These are phyloP conservation scores for Sequoiadendron giganteum DNA, from an alignment of 75 land plant genomes.

Conservation along the genomic window DNA sequence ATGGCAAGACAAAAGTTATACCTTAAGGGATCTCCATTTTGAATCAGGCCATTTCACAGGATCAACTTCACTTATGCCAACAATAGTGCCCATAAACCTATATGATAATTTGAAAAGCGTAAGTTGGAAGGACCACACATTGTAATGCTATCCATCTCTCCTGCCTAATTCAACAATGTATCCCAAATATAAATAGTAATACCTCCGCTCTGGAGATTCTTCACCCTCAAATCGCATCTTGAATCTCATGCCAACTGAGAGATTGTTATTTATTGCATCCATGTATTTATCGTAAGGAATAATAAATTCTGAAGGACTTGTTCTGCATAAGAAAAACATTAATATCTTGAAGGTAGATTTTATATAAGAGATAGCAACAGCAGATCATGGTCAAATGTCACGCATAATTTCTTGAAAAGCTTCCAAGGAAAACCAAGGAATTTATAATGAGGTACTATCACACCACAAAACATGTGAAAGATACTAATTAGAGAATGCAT, in stretches of 20 bases:
- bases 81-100: conserved; percentile 70
- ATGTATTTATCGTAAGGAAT: conserved; percentile 57
- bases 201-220: conserved; percentile 72
- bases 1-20: conserved; percentile 6
- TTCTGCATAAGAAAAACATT: conserved; percentile 40
- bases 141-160: background rate
- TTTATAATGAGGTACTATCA: background rate
- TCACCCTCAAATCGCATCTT: conserved; percentile 81
- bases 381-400: background rate
- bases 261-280: conserved; percentile 36
- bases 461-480: background rate
- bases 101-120: background rate
- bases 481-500: background rate
- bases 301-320: conserved; percentile 85
- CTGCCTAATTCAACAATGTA: background rate
- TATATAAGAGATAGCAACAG: background rate
- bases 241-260: conserved; percentile 69
- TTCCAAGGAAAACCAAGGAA: background rate
- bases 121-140: background rate
- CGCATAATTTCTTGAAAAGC: background rate
- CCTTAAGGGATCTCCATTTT: conserved; percentile 77
- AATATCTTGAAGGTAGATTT: background rate
- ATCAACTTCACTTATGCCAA: conserved; percentile 58
- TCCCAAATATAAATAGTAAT: background rate
- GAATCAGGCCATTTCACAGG: conserved; percentile 65